phyloP scores from a whole-genome alignment of 208 protist species.

The Crithidia bombi region DNA sequence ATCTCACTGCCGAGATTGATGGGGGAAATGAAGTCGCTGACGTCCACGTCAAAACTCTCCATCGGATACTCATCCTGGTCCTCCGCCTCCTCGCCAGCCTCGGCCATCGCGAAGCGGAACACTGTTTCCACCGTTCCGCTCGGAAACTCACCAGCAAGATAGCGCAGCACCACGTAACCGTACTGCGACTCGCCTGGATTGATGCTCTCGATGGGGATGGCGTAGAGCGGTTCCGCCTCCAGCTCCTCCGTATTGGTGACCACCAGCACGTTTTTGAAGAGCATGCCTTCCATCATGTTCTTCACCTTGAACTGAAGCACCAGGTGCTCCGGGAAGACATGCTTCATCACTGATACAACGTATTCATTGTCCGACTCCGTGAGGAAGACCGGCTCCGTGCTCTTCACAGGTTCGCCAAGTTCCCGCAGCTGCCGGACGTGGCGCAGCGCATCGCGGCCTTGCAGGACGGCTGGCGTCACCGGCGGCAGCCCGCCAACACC shows the following conservation, averaged over 20 bases:
- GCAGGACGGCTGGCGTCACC: constrained; percentile 40
- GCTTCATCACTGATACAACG: constrained; percentile 96
- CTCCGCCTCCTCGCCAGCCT: constrained; percentile 37
- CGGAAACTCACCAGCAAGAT: constrained; percentile 68
- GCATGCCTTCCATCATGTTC: constrained; percentile 94
- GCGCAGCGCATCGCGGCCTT: constrained; percentile 71
- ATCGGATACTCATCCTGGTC: constrained; percentile 84
- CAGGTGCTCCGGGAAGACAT: constrained; percentile 91
- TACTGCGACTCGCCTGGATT: constrained; percentile 63
- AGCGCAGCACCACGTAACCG: constrained; percentile 77
- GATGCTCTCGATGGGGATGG: constrained; percentile 69
- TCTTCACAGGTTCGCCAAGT: constrained; percentile 77
- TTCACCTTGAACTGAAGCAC: constrained; percentile 95
- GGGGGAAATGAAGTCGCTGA: constrained; percentile 83
- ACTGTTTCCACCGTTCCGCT: constrained; percentile 62
- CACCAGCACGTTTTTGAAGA: constrained; percentile 89
- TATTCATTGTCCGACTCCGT: constrained; percentile 98
- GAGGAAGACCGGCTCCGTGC: constrained; percentile 68
- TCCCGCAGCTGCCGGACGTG: constrained; percentile 69
- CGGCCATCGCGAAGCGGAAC: constrained; percentile 79
- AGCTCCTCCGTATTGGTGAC: constrained; percentile 77
- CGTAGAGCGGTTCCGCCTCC: constrained; percentile 84
- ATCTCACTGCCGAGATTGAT: constrained; percentile 50
- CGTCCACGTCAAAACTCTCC: constrained; percentile 83
- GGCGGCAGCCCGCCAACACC: not conserved